phyloP scores from a whole-genome alignment of 768 basidiomycete species.

The Sutorius australiensis region DNA sequence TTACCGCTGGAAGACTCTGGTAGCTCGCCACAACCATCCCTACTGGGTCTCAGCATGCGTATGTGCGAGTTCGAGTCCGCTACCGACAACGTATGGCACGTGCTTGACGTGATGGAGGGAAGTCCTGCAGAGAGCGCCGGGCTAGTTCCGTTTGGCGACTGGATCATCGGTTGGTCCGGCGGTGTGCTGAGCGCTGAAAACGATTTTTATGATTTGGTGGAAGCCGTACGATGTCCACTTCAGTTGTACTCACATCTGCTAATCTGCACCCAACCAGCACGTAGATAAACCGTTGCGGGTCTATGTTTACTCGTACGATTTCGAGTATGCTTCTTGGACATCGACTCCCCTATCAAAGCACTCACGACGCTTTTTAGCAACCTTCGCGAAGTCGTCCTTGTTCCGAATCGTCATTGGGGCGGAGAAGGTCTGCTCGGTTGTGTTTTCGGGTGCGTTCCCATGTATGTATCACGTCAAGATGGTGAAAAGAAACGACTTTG shows the following conservation, averaged over 20 bases:
- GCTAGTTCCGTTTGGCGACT: constrained; percentile 84
- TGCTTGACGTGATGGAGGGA: constrained; percentile 93
- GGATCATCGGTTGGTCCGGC: constrained; percentile 89
- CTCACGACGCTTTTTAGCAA: constrained; percentile 49
- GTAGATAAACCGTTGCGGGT: constrained; percentile 90
- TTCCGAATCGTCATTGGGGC: constrained; percentile 97
- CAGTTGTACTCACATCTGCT: background rate
- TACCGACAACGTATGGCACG: constrained; percentile 95
- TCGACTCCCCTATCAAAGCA: background rate
- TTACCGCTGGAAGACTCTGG: constrained; percentile 39
- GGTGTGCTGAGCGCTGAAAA: constrained; percentile 87
- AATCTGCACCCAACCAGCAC: constrained; percentile 51
- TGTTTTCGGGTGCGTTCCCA: constrained; percentile 77
- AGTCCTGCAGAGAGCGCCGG: constrained; percentile 96
- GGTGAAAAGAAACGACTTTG: constrained; percentile 4
- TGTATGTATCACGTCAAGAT: background rate
- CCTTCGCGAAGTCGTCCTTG: constrained; percentile 86
- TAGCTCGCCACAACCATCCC: constrained; percentile 64
- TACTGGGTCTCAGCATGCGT: constrained; percentile 92
- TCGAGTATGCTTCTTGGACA: constrained; percentile 62
- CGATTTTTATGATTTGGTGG: constrained; percentile 95
- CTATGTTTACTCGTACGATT: constrained; percentile 96
- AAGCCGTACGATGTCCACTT: constrained; percentile 56
- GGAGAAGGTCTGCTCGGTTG: constrained; percentile 94
- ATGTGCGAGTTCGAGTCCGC: constrained; percentile 88